Conservation (phyloP, 129 eudicot genomes). For the Pittosporum tobira region DNA sequence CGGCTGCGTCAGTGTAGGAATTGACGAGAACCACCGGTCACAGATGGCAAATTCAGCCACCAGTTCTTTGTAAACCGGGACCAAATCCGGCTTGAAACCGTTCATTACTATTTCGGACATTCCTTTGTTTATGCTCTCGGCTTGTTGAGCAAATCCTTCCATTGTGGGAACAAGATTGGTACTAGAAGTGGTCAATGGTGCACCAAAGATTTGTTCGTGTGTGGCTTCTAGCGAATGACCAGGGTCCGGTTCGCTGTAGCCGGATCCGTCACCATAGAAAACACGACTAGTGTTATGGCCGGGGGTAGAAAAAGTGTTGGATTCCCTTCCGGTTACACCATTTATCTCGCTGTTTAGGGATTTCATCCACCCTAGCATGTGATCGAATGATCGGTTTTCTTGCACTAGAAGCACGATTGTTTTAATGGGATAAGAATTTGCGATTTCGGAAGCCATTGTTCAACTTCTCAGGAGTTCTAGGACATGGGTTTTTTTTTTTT, state of each 20-base stretch:
- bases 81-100: constrained; percentile 65
- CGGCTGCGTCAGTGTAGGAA: constrained; percentile 78
- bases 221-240: constrained; percentile 83
- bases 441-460: constrained; percentile 7
- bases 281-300: constrained; percentile 31
- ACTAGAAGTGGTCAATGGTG: constrained; percentile 25
- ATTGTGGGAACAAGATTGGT: constrained; percentile 39
- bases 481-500: background rate
- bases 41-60: constrained; percentile 69
- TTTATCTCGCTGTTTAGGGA: constrained; percentile 45
- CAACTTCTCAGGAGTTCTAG: background rate
- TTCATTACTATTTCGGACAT: constrained; percentile 69
- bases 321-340: constrained; percentile 45
- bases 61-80: constrained; percentile 70
- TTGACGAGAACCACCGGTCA: constrained; percentile 82
- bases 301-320: constrained; percentile 39
- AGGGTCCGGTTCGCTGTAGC: constrained; percentile 71
- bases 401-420: constrained; percentile 53
- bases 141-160: constrained; percentile 84
- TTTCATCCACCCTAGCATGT: constrained; percentile 62
- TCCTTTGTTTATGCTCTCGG: constrained; percentile 48
- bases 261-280: constrained; percentile 41
- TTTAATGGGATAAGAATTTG: constrained; percentile 32
- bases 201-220: constrained; percentile 61
- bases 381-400: constrained; percentile 66